Base-by-base conservation (phyloP, 805 yeast genomes). In the Tetrapisispora namnaoensis region DNA sequence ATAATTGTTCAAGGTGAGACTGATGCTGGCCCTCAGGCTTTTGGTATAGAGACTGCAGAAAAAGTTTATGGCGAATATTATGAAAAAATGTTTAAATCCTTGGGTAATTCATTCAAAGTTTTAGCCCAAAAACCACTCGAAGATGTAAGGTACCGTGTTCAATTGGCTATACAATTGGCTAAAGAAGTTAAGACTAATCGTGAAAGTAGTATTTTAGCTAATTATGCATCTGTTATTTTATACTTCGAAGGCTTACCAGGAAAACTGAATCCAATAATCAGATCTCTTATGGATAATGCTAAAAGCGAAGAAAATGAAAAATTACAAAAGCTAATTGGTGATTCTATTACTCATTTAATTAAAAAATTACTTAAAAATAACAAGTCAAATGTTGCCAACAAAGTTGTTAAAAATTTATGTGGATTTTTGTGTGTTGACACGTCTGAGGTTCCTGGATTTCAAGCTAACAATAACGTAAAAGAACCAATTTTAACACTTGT, bases 371-470 rank as follows among this genome's bases (percentile, higher is more conserved):
- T 79, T 35, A 62, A 62, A 1, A 68, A 67, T 4, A 79, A 78
- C 9, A 88, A 89, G 60, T 63, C 62, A n/a, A 81, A 80, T 36
- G 93, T 91, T 1, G 80, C 91, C 2, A 95, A 87, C 56, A 93
- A 93, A 62, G 84, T 95, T 54, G 79, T 87, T 41, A 91, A 87
- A 63, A 93, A 93, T 60, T 69, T 95, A 49, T 86, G 96, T 68
- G 95, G 91, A 0, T 91, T 91, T 62, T 62, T 93, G 46, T 93
- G 99, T 69, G 96, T 90, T 32, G 99, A 91, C 62, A 88, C 96
- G 0, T 79, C 93, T 3, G 97, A 90, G 61, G 96, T 91, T 32
- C 99, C 99, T 2, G 97, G 88, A 59, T 93, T 87, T 60, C 72
- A 73, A 16, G 82, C 84, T 42, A 85, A 86, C 56, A 75, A 77